These are phyloP conservation scores for Saturnispora halmiae DNA, from an alignment of 805 yeast genomes.

Conservation along the genomic window DNA sequence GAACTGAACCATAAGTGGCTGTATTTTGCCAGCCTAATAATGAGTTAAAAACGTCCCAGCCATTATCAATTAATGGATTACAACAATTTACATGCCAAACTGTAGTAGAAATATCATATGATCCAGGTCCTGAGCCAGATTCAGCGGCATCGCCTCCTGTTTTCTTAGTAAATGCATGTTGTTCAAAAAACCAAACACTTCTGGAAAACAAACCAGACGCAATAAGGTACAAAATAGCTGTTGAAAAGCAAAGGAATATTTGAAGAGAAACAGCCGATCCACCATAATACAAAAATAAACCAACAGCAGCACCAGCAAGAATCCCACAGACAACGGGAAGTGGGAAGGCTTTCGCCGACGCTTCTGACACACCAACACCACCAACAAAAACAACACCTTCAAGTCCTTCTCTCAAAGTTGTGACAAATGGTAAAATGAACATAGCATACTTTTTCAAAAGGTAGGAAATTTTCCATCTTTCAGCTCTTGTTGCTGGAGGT, in stretches of 20 bases:
- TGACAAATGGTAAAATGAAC: slow-evolving; percentile 84
- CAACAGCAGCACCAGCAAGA: slow-evolving; percentile 66
- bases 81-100: slow-evolving; percentile 99
- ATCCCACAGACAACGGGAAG: slow-evolving; percentile 87
- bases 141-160: slow-evolving; percentile 97
- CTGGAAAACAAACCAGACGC: slow-evolving; percentile 90
- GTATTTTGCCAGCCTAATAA: slow-evolving; percentile 95
- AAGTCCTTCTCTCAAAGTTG: slow-evolving; percentile 92
- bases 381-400: slow-evolving; percentile 96
- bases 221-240: slow-evolving; percentile 81
- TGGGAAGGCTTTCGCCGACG: slow-evolving; percentile 61
- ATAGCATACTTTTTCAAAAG: slow-evolving; percentile 68
- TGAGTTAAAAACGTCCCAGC: slow-evolving; percentile 97
- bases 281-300: slow-evolving; percentile 65
- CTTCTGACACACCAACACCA: slow-evolving; percentile 67
- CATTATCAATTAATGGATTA: slow-evolving; percentile 82
- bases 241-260: slow-evolving; percentile 76
- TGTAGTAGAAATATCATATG: slow-evolving; percentile 67
- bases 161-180: slow-evolving; percentile 46
- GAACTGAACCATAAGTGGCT: slow-evolving; percentile 87
- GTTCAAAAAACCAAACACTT: slow-evolving; percentile 86
- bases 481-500: slow-evolving; percentile 39
- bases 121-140: slow-evolving; percentile 89
- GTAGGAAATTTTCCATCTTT: slow-evolving; percentile 45
- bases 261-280: slow-evolving; percentile 81